Base-by-base conservation (phyloP, 257 asterid species). In the Linderniella brevidens region DNA sequence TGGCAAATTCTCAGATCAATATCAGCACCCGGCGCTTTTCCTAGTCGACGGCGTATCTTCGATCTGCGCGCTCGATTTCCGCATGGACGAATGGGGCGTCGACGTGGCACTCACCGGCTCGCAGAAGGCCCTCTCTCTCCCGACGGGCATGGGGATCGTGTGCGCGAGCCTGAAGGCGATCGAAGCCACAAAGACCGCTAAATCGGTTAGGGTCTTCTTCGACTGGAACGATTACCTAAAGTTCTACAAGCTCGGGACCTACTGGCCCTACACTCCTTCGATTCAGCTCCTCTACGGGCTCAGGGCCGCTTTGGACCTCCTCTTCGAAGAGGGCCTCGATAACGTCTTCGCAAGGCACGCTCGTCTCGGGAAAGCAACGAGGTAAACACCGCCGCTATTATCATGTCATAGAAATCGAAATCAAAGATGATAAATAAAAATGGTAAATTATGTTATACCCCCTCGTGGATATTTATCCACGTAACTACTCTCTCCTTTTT, bases 201-300 rank as follows among this genome's bases (percentile, higher is more conserved):
- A 75, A 44, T 90, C 99, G 0, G 83, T 90, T 13, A 64, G 93
- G 56, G 99, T 90, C 47, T 90, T 90, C 94, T 90, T 90, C 35
- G 96, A 90, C 57, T 90, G 99, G 99, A 63, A 63, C 4, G 99
- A 90, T 48, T 90, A 90, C 82, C 64, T 90, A 67, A 90, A 73
- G 81, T 85, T 81, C 72, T 90, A 85, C 55, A 81, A 85, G 42
- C 1, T 85, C 75, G 99, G 96, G 41, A 78, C 96, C 15, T 90
- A 81, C 62, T 90, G 99, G 99, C 99, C 98, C 0, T 90, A 90
- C 62, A 90, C 96, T 32, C 99, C 99, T 58, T 90, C 99, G 55
- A 75, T 90, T 63, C 99, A 90, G 64, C 92, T 90, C 38, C 77
- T 85, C 10, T 90, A 90, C 48, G 99, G 99, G 25, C 72, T 90